Percentiles rank a stretch among this genome's conserved stretches.
Conservation (phyloP, 2,329 filamentous ascomycete genomes). For the Cytospora mali region DNA sequence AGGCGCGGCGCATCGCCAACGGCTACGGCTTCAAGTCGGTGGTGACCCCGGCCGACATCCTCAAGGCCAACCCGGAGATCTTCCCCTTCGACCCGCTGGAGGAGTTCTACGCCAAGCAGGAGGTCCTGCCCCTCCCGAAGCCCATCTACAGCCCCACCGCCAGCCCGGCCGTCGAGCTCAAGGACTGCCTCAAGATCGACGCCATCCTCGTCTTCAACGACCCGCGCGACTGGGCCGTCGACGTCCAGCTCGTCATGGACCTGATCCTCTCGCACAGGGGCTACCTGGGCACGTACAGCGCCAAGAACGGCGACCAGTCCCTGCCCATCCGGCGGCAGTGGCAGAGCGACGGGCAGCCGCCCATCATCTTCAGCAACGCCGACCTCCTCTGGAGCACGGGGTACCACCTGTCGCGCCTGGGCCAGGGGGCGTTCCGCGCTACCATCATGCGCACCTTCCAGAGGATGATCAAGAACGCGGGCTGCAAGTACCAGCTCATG, state of each 20-base stretch:
- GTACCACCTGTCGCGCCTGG: constrained; percentile 83
- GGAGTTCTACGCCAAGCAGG: constrained; percentile 60
- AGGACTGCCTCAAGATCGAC: constrained; percentile 71
- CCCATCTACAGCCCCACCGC: constrained; percentile 32
- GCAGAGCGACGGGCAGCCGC: constrained; percentile 79
- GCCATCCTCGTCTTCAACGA: constrained; percentile 95
- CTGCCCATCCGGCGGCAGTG: constrained; percentile 72
- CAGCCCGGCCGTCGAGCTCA: constrained; percentile 31
- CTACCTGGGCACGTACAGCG: constrained; percentile 76
- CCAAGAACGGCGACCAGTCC: constrained; percentile 65
- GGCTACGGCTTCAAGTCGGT: constrained; percentile 80
- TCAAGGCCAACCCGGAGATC: constrained; percentile 70
- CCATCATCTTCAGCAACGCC: constrained; percentile 84
- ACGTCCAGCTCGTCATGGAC: constrained; percentile 82
- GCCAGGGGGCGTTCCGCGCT: constrained; percentile 87
- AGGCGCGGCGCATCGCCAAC: constrained; percentile 74
- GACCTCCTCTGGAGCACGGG: constrained; percentile 88
- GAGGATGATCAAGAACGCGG: constrained; percentile 52
- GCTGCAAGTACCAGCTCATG: constrained; percentile 57
- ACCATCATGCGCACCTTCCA: constrained; percentile 58
- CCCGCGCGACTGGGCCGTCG: constrained; percentile 92
- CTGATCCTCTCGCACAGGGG: constrained; percentile 78
- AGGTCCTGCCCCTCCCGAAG: constrained; percentile 59
- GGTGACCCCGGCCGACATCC: constrained; percentile 82
- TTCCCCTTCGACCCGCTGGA: constrained; percentile 81